phyloP scores from a whole-genome alignment of 441 rosid species.

The Populus tomentosa region DNA sequence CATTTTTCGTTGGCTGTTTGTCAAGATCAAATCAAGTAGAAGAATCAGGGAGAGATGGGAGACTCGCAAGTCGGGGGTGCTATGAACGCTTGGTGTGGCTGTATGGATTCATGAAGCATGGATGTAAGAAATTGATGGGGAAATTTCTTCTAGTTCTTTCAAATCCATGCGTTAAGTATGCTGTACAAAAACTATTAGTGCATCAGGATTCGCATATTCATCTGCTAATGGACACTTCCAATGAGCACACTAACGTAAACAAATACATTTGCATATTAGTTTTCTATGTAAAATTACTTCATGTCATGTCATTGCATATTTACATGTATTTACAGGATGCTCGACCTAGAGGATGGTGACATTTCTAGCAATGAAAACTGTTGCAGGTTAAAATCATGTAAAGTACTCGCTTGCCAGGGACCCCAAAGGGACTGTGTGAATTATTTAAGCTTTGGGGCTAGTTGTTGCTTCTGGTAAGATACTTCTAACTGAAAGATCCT shows the following conservation, averaged over 20 bases:
- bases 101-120: background rate
- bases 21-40: slow-evolving; percentile 62
- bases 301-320: background rate
- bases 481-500: too few species aligned
- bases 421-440: too few species aligned
- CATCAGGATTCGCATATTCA: too few species aligned
- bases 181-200: too few species aligned
- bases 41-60: slow-evolving; percentile 40
- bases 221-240: too few species aligned
- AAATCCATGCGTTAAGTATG: too few species aligned
- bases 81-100: background rate
- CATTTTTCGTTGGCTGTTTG: slow-evolving; percentile 65
- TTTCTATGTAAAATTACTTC: background rate
- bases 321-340: slow-evolving; percentile 15
- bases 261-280: slow-evolving; percentile 4
- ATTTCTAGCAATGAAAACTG: background rate
- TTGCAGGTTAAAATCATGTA: too few species aligned
- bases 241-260: background rate
- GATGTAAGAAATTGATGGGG: too few species aligned
- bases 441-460: too few species aligned
- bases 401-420: too few species aligned
- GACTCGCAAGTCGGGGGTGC: slow-evolving; percentile 20
- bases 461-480: too few species aligned
- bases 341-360: slow-evolving; percentile 3
- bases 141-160: too few species aligned